These are phyloP conservation scores for Ilex paraguariensis DNA, from an alignment of 305 asterid genomes.

Conservation along the genomic window DNA sequence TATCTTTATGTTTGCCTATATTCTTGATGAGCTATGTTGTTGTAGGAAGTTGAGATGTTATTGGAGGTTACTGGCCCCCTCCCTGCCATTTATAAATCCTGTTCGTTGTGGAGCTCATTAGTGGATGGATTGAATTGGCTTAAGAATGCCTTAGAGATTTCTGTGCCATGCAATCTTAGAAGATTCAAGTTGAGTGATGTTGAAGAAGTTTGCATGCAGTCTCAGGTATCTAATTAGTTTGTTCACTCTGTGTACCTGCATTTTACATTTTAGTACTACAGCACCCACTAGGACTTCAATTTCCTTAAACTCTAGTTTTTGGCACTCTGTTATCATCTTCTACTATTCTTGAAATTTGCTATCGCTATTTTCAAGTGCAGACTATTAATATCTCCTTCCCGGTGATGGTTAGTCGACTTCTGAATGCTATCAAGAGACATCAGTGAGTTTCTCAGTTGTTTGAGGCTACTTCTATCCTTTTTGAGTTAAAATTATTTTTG, in stretches of 20 bases:
- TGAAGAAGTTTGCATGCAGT: conserved; percentile 52
- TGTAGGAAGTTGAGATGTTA: conserved; percentile 70
- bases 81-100: conserved; percentile 44
- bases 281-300: neutral
- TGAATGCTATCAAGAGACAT: conserved; percentile 61
- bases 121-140: conserved; percentile 69
- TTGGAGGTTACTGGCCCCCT: conserved; percentile 48
- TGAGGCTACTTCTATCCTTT: no score
- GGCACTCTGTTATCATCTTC: no score
- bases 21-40: conserved; percentile 6
- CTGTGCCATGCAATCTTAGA: conserved; percentile 30
- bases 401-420: conserved; percentile 42
- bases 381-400: conserved; percentile 49
- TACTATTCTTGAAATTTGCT: neutral
- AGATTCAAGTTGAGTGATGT: conserved; percentile 50
- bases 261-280: neutral
- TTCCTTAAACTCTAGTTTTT: no score
- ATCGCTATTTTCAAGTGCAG: conserved; percentile 45
- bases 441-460: conserved; percentile 44
- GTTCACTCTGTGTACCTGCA: conserved; percentile 6
- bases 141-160: conserved; percentile 62
- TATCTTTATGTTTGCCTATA: conserved; percentile 2
- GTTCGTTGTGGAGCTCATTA: conserved; percentile 43
- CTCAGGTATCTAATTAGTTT: conserved; percentile 45
- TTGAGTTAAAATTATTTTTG: no score